phyloP scores from a whole-genome alignment of 257 asterid species.

The Fraxinus americana region DNA sequence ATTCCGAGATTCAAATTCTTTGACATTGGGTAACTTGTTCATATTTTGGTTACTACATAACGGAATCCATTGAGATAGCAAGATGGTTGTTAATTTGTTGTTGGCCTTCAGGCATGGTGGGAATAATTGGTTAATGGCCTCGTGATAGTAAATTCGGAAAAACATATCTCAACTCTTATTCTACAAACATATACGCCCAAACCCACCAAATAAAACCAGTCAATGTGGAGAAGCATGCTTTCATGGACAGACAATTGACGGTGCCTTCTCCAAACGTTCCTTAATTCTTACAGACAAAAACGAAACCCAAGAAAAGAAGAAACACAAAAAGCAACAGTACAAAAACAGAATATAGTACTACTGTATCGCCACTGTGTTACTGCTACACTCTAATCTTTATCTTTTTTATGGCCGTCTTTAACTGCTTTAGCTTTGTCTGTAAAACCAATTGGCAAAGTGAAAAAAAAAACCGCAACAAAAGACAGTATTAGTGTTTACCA shows the following conservation, averaged over 20 bases:
- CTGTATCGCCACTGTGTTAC: background rate
- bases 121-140: background rate
- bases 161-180: background rate
- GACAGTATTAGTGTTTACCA: constrained; percentile 21
- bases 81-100: background rate
- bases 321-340: constrained; percentile 32
- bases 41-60: too few relatives aligned
- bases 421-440: constrained; percentile 4
- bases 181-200: background rate
- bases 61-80: background rate
- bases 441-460: background rate
- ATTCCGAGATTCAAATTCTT: background rate
- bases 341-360: constrained; percentile 1
- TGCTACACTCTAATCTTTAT: background rate
- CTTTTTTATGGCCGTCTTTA: background rate
- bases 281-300: constrained; percentile 35
- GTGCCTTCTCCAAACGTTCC: constrained; percentile 36
- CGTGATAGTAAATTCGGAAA: background rate
- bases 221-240: constrained; percentile 8
- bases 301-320: constrained; percentile 40
- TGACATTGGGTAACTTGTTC: too few relatives aligned
- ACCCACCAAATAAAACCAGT: background rate
- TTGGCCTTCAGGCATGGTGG: background rate
- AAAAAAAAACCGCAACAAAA: background rate
- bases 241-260: constrained; percentile 21